Base-by-base conservation (phyloP, 306 rosid genomes). In the Luffa aegyptiaca region DNA sequence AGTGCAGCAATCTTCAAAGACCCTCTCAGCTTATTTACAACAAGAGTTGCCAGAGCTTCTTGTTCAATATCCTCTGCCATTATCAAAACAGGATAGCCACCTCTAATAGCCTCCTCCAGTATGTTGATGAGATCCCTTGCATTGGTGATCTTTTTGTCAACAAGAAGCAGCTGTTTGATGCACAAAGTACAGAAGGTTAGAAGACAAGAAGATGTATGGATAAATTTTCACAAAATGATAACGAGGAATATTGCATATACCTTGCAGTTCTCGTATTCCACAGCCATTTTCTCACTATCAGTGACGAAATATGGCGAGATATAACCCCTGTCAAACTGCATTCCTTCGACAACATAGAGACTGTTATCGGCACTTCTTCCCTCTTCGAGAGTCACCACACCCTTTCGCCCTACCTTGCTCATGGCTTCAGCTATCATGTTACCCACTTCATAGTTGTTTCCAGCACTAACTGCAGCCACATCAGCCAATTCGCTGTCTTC, bases 401-500 rank as follows among this genome's bases (percentile, higher is more conserved):
- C 99, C 92, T 90, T 93, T 55, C 99, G 86, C 36, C 99, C 99
- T 82, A 96, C 99, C 86, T 84, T 90, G 64, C 99, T 91, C 99
- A 96, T 74, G 75, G 99, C 99, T 87, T 96, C 99, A 9, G 99
- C 99, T 13, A 96, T 96, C 99, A 96, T 96, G 42, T 85, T 85
- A 80, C 99, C 99, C 1, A 96, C 96, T 82, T 96, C 99, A 61
- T 90, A 44, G 65, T 96, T 96, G 87, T 96, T 96, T 61, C 99
- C 99, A 1, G 99, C 99, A 90, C 99, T 96, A 36, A 96, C 99
- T 10, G 99, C 98, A 39, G 99, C 99, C 77, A 96, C 99, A 81
- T 96, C 99, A 0, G 99, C 98, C 82, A 96, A 83, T 81, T 96
- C 99, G 66, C 96, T 89, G 85, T 96, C 99, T 77, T 96, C 99